phyloP scores from a whole-genome alignment of 805 yeast genomes.

The Yamadazyma phyllophila region DNA sequence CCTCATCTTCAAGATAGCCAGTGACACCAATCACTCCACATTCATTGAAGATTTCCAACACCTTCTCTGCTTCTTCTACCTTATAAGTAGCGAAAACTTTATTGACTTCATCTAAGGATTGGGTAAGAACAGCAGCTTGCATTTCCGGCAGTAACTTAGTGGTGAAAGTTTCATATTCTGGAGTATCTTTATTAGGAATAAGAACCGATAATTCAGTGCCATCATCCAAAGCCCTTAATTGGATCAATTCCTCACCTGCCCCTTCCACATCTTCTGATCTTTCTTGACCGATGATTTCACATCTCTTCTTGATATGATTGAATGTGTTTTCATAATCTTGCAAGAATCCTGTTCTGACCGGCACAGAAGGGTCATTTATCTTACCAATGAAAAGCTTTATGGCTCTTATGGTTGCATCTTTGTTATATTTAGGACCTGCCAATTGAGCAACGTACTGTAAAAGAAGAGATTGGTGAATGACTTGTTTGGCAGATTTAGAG shows the following conservation, averaged over 20 bases:
- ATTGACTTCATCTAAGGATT: slow-evolving; percentile 74
- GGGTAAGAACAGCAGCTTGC: slow-evolving; percentile 74
- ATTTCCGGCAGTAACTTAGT: slow-evolving; percentile 55
- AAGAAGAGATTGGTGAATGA: slow-evolving; percentile 77
- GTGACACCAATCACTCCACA: slow-evolving; percentile 83
- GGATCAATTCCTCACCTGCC: slow-evolving; percentile 73
- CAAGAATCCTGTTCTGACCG: slow-evolving; percentile 67
- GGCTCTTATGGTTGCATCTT: slow-evolving; percentile 37
- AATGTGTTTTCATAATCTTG: slow-evolving; percentile 74
- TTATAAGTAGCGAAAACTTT: slow-evolving; percentile 72
- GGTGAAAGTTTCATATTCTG: slow-evolving; percentile 55
- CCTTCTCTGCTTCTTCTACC: slow-evolving; percentile 74
- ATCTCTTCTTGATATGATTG: slow-evolving; percentile 72
- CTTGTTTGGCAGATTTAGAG: slow-evolving; percentile 50
- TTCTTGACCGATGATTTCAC: slow-evolving; percentile 62
- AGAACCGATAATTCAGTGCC: slow-evolving; percentile 68
- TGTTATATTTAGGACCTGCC: slow-evolving; percentile 28
- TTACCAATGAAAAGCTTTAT: slow-evolving; percentile 67
- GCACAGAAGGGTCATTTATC: slow-evolving; percentile 49
- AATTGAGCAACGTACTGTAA: slow-evolving; percentile 65
- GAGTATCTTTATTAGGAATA: slow-evolving; percentile 58
- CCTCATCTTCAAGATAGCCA: slow-evolving; percentile 70
- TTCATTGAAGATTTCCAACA: slow-evolving; percentile 71
- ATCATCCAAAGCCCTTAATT: slow-evolving; percentile 85
- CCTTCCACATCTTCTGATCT: slow-evolving; percentile 30